Percentiles rank a stretch among this genome's conserved stretches.
These are phyloP conservation scores for Discostella pseudostelligera DNA, from an alignment of 108 stramenopile genomes.

Conservation along the genomic window DNA sequence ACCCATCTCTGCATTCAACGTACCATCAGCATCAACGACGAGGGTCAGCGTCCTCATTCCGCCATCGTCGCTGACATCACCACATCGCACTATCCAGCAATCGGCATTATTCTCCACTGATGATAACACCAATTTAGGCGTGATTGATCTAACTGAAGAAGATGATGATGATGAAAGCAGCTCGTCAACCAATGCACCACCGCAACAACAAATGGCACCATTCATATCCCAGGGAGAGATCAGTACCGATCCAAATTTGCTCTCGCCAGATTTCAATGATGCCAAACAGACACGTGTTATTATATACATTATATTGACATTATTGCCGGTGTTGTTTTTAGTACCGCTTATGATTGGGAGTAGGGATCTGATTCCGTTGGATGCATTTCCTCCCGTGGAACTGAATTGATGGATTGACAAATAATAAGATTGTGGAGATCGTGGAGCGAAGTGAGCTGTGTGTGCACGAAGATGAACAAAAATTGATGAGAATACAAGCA, in stretches of 20 bases:
- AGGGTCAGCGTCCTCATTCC: too few relatives aligned
- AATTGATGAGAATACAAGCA: too few relatives aligned
- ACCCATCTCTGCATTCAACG: too few relatives aligned
- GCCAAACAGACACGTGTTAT: constrained; percentile 85
- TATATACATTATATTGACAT: constrained; percentile 80
- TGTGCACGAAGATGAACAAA: too few relatives aligned
- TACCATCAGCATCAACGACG: too few relatives aligned
- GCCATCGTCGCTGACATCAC: too few relatives aligned
- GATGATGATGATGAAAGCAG: constrained; percentile 29
- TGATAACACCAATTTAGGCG: constrained; percentile 28
- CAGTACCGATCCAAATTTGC: constrained; percentile 54
- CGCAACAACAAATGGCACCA: constrained; percentile 40
- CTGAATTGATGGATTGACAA: constrained; percentile 30
- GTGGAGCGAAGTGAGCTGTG: too few relatives aligned
- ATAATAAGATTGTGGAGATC: too few relatives aligned
- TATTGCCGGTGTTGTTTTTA: constrained; percentile 83
- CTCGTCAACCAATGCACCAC: background rate
- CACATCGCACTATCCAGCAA: too few relatives aligned
- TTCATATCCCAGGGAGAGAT: constrained; percentile 82
- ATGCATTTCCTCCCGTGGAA: constrained; percentile 79
- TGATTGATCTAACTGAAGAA: constrained; percentile 47
- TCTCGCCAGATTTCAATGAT: constrained; percentile 74
- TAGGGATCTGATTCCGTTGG: constrained; percentile 80
- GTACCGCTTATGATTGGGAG: constrained; percentile 88
- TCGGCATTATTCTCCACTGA: constrained; percentile 10